Evolutionary conservation across 1,284 basidiomycete genomes (phyloP).

Genomic region (Tilletia caries): DNA sequence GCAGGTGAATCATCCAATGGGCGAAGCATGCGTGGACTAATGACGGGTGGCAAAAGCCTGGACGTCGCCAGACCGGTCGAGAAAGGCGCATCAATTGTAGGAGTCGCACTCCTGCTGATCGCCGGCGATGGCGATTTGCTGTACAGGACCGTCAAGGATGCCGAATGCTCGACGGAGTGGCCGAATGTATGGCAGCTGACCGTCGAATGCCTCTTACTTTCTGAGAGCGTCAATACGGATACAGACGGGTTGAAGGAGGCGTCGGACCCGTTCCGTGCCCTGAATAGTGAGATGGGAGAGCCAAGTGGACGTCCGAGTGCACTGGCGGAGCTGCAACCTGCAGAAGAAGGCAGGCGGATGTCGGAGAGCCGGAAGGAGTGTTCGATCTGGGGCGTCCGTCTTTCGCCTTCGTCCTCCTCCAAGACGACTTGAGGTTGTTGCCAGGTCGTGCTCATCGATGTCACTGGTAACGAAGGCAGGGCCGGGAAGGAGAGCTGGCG

Average conservation of each 20-base stretch:
- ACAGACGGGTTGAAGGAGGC: not conserved
- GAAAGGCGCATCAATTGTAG: not conserved
- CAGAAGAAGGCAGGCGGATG: not conserved
- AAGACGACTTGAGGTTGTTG: not conserved
- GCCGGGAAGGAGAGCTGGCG: constrained; percentile 2
- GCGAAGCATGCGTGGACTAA: not conserved
- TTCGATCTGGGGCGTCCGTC: not conserved
- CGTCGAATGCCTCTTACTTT: not conserved
- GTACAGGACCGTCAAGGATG: not conserved
- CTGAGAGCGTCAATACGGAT: not conserved
- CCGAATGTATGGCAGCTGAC: not conserved
- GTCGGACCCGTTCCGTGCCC: not conserved
- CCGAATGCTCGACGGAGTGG: not conserved
- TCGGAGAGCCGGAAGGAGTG: not conserved
- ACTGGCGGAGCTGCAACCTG: not conserved
- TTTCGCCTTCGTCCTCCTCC: constrained; percentile 1
- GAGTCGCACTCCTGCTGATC: not conserved
- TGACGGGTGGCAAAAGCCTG: not conserved
- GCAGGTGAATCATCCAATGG: not conserved
- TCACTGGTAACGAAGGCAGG: not conserved
- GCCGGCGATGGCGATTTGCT: not conserved
- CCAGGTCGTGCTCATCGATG: not conserved
- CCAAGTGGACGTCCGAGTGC: not conserved
- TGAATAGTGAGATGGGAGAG: not conserved
- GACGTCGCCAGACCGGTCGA: not conserved